Conservation (phyloP, 23 red algal genomes). For the Porphyridium purpureum region DNA sequence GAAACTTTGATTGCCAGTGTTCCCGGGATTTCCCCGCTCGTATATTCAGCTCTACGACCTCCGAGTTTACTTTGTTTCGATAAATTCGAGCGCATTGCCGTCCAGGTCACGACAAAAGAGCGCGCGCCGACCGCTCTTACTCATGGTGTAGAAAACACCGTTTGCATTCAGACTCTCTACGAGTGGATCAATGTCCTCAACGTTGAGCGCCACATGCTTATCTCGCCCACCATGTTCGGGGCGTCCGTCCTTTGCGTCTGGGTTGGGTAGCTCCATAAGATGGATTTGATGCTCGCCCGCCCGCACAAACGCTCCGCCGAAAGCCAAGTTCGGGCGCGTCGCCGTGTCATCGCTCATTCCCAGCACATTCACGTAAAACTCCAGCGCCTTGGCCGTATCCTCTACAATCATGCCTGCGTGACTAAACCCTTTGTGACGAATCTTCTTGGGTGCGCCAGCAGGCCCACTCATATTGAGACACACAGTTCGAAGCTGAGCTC, state of each 20-base stretch:
- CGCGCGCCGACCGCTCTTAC: slow-evolving; percentile 72
- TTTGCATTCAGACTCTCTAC: slow-evolving; percentile 13
- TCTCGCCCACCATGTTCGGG: slow-evolving; percentile 76
- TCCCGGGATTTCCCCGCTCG: too few species aligned
- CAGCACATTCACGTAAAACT: slow-evolving; percentile 57
- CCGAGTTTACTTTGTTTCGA: too few species aligned
- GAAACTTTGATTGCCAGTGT: too few species aligned
- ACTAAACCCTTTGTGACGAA: too few species aligned
- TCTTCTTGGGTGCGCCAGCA: too few species aligned
- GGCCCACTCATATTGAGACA: too few species aligned
- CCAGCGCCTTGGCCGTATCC: slow-evolving; percentile 20
- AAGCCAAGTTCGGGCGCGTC: slow-evolving; percentile 58
- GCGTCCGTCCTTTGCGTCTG: slow-evolving; percentile 30
- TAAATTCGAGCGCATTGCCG: slow-evolving; percentile 88
- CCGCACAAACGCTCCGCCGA: slow-evolving; percentile 65
- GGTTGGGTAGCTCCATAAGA: slow-evolving; percentile 77
- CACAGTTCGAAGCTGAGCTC: too few species aligned
- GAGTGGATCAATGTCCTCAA: slow-evolving; percentile 34
- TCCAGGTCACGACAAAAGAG: slow-evolving; percentile 80
- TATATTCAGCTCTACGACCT: too few species aligned
- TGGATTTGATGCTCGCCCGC: slow-evolving; percentile 82
- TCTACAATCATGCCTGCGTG: slow-evolving; percentile 73
- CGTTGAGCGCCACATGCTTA: slow-evolving; percentile 22
- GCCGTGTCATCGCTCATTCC: slow-evolving; percentile 71
- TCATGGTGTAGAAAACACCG: slow-evolving; percentile 37